Evolutionary conservation across 441 rosid species (phyloP).

Genomic region (Melastoma candidum): DNA sequence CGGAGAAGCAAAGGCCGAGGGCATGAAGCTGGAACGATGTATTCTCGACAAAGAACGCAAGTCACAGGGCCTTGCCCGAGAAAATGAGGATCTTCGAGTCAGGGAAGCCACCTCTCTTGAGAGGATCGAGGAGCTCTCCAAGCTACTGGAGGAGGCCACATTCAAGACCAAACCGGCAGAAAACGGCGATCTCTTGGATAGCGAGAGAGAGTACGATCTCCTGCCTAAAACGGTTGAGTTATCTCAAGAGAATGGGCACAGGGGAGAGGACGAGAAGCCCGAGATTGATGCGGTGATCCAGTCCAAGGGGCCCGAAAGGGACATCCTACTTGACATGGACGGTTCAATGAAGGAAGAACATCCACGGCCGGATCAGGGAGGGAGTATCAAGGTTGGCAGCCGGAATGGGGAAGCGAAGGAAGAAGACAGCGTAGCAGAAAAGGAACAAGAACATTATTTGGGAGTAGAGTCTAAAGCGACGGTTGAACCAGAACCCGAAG

Average conservation of each 20-base stretch:
- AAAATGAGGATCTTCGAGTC: conserved; percentile 52
- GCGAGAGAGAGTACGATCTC: conserved; percentile 87
- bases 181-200: conserved; percentile 71
- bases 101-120: conserved; percentile 43
- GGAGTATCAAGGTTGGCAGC: conserved; percentile 22
- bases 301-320: conserved; percentile 20
- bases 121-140: conserved; percentile 63
- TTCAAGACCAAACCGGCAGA: conserved; percentile 43
- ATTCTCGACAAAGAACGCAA: conserved; percentile 65
- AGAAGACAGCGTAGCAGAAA: conserved; percentile 39
- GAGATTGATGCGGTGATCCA: conserved; percentile 25
- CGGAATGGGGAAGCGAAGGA: conserved; percentile 30
- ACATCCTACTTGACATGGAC: conserved; percentile 30
- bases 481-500: conserved; percentile 36
- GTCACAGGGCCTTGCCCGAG: conserved; percentile 43
- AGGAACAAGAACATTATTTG: conserved; percentile 58
- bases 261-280: too few relatives aligned
- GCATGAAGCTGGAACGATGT: conserved; percentile 53
- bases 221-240: conserved; percentile 89
- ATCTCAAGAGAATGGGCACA: conserved; percentile 74
- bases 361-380: conserved; percentile 12
- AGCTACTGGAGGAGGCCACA: conserved; percentile 73
- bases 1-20: conserved; percentile 49
- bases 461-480: conserved; percentile 1
- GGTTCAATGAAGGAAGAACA: conserved; percentile 24